Percentiles rank a stretch among this genome's conserved stretches.
Evolutionary conservation across 345 rosid genomes (phyloP).

Genomic region (Ricinus communis): DNA sequence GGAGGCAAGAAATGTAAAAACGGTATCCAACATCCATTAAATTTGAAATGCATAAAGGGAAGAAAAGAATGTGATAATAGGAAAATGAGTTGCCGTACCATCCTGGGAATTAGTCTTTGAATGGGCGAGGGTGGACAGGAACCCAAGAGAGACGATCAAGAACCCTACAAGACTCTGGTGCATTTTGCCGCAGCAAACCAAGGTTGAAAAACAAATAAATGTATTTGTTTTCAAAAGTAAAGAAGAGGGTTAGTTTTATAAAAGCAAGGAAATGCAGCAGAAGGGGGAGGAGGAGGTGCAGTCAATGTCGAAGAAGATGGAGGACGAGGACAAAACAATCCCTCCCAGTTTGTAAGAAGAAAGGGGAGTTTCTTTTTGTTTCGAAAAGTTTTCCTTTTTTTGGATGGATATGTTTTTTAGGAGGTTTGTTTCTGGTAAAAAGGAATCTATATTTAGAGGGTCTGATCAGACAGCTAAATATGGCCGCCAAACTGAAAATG

Average conservation of each 20-base stretch:
- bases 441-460: conserved; percentile 36
- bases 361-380: background rate
- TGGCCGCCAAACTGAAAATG: no score
- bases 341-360: background rate
- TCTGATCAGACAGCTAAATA: conserved; percentile 7
- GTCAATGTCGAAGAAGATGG: background rate
- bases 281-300: background rate
- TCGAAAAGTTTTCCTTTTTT: no score
- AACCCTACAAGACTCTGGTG: conserved; percentile 14
- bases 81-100: conserved; percentile 33
- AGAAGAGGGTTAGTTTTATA: background rate
- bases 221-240: no score
- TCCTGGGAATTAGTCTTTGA: conserved; percentile 59
- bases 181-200: conserved; percentile 13
- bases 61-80: background rate
- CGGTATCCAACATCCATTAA: background rate
- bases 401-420: background rate
- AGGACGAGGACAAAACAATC: background rate
- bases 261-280: background rate
- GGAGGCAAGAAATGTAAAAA: no score
- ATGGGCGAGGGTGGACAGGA: conserved; percentile 34
- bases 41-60: background rate
- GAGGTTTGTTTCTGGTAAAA: background rate
- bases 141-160: conserved; percentile 34
- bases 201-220: background rate